Evolutionary conservation across 257 asterid genomes (phyloP).

Genomic region (Misopates orontium): DNA sequence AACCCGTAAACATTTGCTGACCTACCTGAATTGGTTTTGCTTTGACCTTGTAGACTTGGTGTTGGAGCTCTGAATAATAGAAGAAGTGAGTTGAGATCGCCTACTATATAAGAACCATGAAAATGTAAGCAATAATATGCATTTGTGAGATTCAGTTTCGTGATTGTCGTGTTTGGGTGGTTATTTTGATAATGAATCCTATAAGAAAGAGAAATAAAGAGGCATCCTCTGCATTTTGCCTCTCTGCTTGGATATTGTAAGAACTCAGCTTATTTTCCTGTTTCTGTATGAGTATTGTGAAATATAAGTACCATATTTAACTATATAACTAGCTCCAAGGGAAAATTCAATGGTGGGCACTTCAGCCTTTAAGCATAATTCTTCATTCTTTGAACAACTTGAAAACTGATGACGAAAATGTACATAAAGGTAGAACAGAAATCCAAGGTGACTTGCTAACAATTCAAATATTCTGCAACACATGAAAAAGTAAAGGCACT

Average conservation of each 20-base stretch:
- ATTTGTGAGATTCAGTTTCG: slow-evolving; percentile 18
- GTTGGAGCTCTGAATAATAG: slow-evolving; percentile 69
- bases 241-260: slow-evolving; percentile 33
- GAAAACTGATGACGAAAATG: too few species aligned
- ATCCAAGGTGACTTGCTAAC: too few species aligned
- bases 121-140: slow-evolving; percentile 22
- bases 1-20: slow-evolving; percentile 6
- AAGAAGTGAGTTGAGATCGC: slow-evolving; percentile 29
- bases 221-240: slow-evolving; percentile 26
- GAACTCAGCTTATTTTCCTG: slow-evolving; percentile 5
- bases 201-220: slow-evolving; percentile 35
- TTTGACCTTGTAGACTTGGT: slow-evolving; percentile 72
- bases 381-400: too few species aligned
- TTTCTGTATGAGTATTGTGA: too few species aligned
- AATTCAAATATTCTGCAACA: too few species aligned
- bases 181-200: slow-evolving; percentile 20
- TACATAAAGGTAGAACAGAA: too few species aligned
- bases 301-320: too few species aligned
- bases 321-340: too few species aligned
- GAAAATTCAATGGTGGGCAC: too few species aligned
- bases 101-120: slow-evolving; percentile 10
- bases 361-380: too few species aligned
- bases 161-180: slow-evolving; percentile 37
- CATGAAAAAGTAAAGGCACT: too few species aligned
- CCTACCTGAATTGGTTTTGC: slow-evolving; percentile 17